Percentiles rank a stretch among this genome's conserved stretches.
These are phyloP conservation scores for Cladosporium sp. DNA, from an alignment of 2,329 filamentous ascomycete species.

Conservation along the genomic window DNA sequence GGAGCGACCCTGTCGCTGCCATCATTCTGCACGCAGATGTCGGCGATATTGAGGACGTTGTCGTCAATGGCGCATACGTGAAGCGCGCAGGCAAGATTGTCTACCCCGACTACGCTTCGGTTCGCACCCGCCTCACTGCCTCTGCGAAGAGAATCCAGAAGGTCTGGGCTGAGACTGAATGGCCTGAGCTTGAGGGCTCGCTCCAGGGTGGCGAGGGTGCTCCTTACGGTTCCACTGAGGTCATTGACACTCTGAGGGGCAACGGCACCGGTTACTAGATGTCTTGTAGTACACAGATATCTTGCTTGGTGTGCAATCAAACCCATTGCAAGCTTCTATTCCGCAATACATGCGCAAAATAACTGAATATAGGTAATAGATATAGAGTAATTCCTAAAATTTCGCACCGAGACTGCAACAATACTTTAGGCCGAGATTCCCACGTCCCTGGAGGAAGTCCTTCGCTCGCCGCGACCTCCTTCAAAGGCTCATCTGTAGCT, in stretches of 20 bases:
- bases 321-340: background rate
- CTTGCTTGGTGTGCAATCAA: background rate
- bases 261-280: constrained; percentile 7
- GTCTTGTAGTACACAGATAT: background rate
- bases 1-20: constrained; percentile 52
- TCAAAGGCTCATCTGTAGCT: constrained; percentile 25
- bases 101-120: constrained; percentile 6
- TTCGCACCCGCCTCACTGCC: constrained; percentile 5
- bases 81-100: constrained; percentile 40
- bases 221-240: background rate
- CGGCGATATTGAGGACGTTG: constrained; percentile 48
- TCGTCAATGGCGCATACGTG: constrained; percentile 46
- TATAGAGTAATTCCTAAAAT: no score
- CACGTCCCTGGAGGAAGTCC: no score
- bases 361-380: no score
- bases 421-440: no score
- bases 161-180: constrained; percentile 12
- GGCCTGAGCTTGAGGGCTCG: constrained; percentile 5
- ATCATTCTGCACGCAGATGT: constrained; percentile 52
- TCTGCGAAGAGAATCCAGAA: constrained; percentile 11
- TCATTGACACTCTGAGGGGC: constrained; percentile 7
- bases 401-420: no score
- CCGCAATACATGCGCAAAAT: no score
- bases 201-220: constrained; percentile 9
- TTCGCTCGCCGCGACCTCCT: no score